phyloP scores from a whole-genome alignment of 1,284 basidiomycete genomes.

The Golubevia sp. region DNA sequence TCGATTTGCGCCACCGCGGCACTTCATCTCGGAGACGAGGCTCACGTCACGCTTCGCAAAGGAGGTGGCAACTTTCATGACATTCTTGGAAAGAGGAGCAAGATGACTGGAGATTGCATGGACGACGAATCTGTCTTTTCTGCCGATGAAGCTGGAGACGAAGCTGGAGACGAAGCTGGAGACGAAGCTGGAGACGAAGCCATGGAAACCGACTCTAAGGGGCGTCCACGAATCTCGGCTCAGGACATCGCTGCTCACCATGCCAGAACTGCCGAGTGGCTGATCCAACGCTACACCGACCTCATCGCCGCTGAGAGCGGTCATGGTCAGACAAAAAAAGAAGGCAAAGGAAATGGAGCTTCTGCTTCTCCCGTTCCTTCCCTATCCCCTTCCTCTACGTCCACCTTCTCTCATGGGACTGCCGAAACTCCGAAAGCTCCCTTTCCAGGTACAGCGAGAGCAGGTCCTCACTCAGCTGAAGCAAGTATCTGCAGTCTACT shows the following conservation, averaged over 20 bases:
- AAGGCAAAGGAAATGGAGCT: neutral
- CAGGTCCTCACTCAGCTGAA: neutral
- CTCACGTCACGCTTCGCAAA: slow-evolving; percentile 26
- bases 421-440: neutral
- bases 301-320: neutral
- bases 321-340: neutral
- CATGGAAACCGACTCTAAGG: neutral
- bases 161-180: too few relatives aligned
- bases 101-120: neutral
- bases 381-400: neutral
- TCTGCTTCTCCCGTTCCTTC: neutral
- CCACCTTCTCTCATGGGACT: neutral
- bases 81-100: neutral
- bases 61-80: neutral
- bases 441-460: neutral
- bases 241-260: slow-evolving; percentile 40
- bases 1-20: slow-evolving; percentile 38
- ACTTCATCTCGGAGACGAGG: slow-evolving; percentile 31
- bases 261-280: slow-evolving; percentile 35
- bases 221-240: neutral
- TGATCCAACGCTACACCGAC: slow-evolving; percentile 12
- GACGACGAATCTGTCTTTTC: neutral
- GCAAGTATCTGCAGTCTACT: neutral
- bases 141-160: neutral
- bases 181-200: too few relatives aligned